Base-by-base conservation (phyloP, 257 asterid species). In the Plantago ovata region DNA sequence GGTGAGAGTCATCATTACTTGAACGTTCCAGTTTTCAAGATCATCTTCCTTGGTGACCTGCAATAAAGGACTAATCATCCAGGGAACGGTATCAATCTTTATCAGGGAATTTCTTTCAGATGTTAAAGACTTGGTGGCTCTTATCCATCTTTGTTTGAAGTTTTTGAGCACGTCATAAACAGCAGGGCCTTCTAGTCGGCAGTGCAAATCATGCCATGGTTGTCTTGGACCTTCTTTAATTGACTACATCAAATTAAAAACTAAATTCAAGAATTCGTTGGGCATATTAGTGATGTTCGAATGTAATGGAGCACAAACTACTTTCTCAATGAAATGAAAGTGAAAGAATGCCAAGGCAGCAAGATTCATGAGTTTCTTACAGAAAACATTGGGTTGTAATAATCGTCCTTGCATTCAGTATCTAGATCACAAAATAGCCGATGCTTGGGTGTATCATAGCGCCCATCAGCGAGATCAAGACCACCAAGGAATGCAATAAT, bases 61-160 rank as follows among this genome's bases (percentile, higher is more conserved):
- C 45, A 91, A 38, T 0, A 77, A 66, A 36, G 86, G 94, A 47
- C 93, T 82, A 15, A 38, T 65, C 53, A 91, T 83, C 95, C 96
- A 88, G 3, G 98, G 81, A 55, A 91, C 82, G 15, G 94, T 78
- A 13, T 87, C 96, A 10, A 91, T 61, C 62, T 85, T 80, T 20
- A 82, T 62, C 71, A 82, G 42, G 23, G 81, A 77, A 66, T 45
- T 61, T 68, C 41, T 70, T 82, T 11, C n/a, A 73, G 42, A 46
- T 67, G 58, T 0, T 74, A 74, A 69, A 0, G 74, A 61, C 84
- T 68, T 79, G 3, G 77, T 60, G 33, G 85, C 81, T 53, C 74
- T 82, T 52, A 56, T 69, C 89, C 89, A 82, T 18, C 89, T 64
- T 56, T 82, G 83, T 71, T 79, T 85, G 24, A 82, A 82, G 62